Evolutionary conservation across 495 filamentous ascomycete genomes (phyloP), one percentile per base, ranked within the genome.

Genomic region (Thermothielavioides terrestris): DNA sequence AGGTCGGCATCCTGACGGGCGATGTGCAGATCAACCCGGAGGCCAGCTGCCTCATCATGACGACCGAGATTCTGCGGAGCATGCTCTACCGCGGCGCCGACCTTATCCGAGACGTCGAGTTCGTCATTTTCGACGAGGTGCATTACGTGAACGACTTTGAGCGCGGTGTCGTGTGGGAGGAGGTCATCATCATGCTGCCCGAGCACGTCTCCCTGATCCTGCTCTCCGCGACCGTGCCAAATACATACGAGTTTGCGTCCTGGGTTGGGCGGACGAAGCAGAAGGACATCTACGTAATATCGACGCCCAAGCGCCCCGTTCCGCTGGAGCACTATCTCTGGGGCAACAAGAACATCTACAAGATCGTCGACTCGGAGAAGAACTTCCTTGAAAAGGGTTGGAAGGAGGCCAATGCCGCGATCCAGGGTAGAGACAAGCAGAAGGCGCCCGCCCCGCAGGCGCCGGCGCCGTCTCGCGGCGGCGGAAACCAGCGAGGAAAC

Each of bases 131-230:
- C 57, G 92, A 98, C 60, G 92, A 98, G 64, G 92, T 98, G 4
- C 92, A 98, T 67, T 98, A 98, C 65, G 92, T 98, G 39, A 98
- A 98, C 58, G 92, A 98, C 60, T 76, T 82, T n/a, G 92, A 98
- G 71, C 79, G 92, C 63, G 92, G 92, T 54, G 92, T 98, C 0
- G 92, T 98, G 7, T 98, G 92, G 92, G 92, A 98, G 68, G 92
- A 98, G 65, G 92, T 98, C 52, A 98, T 98, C 61, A 98, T 98
- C 61, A 97, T 98, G 94, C 79, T 97, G 40, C 92, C 92, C 4
- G 89, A 90, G 59, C 92, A 97, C 70, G 88, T 97, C 38, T 92
- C 94, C 2, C 71, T 98, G 31, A 97, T 98, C 53, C 74, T 96
- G 10, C 79, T 98, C 2, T 97, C 94, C 6, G 92, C 92, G 1